phyloP scores from a whole-genome alignment of 2,329 filamentous ascomycete genomes.

The Calcarisporium arbuscula region DNA sequence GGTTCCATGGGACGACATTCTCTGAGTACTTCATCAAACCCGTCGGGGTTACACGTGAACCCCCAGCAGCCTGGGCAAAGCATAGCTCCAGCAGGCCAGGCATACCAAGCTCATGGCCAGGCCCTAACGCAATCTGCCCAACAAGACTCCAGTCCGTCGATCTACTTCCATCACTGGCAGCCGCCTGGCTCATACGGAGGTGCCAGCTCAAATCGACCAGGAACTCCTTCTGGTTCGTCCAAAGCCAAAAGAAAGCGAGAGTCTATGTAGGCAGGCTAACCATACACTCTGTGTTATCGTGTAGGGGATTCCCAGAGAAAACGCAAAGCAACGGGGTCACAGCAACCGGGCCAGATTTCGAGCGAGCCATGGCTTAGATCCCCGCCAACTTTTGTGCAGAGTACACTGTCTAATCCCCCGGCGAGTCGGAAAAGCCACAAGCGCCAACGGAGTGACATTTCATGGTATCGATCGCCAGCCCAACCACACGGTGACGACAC shows the following conservation, averaged over 20 bases:
- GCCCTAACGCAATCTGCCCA: constrained; percentile 49
- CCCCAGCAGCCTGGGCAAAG: constrained; percentile 28
- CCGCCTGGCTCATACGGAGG: constrained; percentile 64
- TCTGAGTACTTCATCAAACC: constrained; percentile 26
- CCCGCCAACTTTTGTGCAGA: constrained; percentile 23
- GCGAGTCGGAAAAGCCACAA: constrained; percentile 24
- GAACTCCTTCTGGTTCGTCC: constrained; percentile 69
- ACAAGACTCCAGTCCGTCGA: constrained; percentile 64
- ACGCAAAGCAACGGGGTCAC: constrained; percentile 61
- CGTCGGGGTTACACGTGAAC: constrained; percentile 41
- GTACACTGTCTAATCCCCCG: constrained; percentile 18
- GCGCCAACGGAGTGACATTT: constrained; percentile 30
- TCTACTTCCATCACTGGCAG: constrained; percentile 92
- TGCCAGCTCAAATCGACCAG: constrained; percentile 57
- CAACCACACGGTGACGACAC: constrained; percentile 15
- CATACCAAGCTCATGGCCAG: constrained; percentile 39
- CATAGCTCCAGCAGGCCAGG: constrained; percentile 24
- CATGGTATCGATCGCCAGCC: constrained; percentile 24
- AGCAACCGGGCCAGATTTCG: constrained; percentile 18
- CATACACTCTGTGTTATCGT: constrained; percentile 33
- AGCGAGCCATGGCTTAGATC: constrained; percentile 26
- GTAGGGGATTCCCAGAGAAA: constrained; percentile 75
- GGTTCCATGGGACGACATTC: constrained; percentile 32
- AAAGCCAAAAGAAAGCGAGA: constrained; percentile 44
- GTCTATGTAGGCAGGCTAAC: constrained; percentile 35